Conservation (phyloP, 164 flowering plant species). For the Berberis vulgaris region DNA sequence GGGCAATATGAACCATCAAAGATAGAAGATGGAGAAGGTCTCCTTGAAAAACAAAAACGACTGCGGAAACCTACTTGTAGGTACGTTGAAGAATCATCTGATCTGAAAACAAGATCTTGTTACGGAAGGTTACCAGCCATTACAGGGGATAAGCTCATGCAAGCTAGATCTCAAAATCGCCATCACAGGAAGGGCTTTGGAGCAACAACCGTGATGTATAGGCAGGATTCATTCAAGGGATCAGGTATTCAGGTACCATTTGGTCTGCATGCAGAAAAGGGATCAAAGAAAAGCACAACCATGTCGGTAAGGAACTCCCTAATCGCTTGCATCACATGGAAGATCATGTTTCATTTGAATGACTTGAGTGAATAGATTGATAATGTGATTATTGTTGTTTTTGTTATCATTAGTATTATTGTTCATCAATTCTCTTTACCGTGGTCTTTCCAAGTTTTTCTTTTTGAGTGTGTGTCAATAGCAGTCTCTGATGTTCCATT, state of each 20-base stretch:
- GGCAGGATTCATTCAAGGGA: constrained; percentile 26
- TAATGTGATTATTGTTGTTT: too few relatives aligned
- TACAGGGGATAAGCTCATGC: constrained; percentile 16
- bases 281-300: constrained; percentile 26
- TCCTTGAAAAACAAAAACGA: constrained; percentile 32
- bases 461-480: too few relatives aligned
- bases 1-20: constrained; percentile 1
- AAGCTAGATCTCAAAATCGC: constrained; percentile 20
- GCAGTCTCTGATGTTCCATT: too few relatives aligned
- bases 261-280: constrained; percentile 28
- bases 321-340: background rate
- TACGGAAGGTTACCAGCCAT: constrained; percentile 16
- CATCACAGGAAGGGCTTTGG: constrained; percentile 15
- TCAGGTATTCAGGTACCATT: constrained; percentile 50
- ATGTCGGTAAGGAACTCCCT: constrained; percentile 20
- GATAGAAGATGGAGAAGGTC: constrained; percentile 16
- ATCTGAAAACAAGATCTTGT: constrained; percentile 15
- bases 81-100: constrained; percentile 57
- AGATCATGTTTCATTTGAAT: too few relatives aligned
- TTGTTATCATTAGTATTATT: too few relatives aligned
- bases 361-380: too few relatives aligned
- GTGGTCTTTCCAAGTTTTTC: too few relatives aligned
- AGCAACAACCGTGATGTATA: constrained; percentile 6
- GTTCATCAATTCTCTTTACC: too few relatives aligned
- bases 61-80: constrained; percentile 58